Evolutionary conservation across 257 asterid genomes (phyloP), one percentile per base, ranked within the genome.

Genomic region (Agastache rugosa): DNA sequence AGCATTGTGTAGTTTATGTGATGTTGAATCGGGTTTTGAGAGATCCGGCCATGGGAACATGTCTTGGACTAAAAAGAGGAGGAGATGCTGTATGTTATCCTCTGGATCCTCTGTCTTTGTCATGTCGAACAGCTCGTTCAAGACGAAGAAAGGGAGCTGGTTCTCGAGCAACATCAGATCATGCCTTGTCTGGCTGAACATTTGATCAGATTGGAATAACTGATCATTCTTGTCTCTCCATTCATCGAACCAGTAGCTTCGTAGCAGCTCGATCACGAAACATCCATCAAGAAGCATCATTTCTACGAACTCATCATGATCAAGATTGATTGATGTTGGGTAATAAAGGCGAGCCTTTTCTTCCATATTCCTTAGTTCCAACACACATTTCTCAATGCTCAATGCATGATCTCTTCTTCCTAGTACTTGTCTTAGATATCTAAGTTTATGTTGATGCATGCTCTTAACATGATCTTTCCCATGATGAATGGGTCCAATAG

Each of bases 261-360:
- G 37, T 8, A 72, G 22, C 0, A 85, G 11, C n/a, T 83, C 80
- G 0, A 85, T 41, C 42, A 85, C 74, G 39, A 85, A 85, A 64
- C 81, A 81, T 29, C 86, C 85, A 23, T 85, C 90, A 6, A 85
- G 17, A 6, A 85, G 68, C 72, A 81, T 10, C 84, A 85, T 85
- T 10, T 67, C 80, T 0, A 77, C 64, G 34, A 86, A 74, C 31
- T 79, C 50, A 2, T 68, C 34, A 0, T 27, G 0, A 3, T 45
- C 31, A 4, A 78, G 71, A 69, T 0, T 81, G 19, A 31, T 31
- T 31, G 37, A 31, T 31, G 5, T 31, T 0, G 78, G 77, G 3
- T 86, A 86, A 34, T 77, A 83, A 5, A 29, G 31, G 2, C 80
- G 80, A 4, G 80, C 81, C 19, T 19, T 6, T 10, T 54, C 55